Evolutionary conservation across 345 rosid species (phyloP).

Genomic region (Dipteronia sinensis): DNA sequence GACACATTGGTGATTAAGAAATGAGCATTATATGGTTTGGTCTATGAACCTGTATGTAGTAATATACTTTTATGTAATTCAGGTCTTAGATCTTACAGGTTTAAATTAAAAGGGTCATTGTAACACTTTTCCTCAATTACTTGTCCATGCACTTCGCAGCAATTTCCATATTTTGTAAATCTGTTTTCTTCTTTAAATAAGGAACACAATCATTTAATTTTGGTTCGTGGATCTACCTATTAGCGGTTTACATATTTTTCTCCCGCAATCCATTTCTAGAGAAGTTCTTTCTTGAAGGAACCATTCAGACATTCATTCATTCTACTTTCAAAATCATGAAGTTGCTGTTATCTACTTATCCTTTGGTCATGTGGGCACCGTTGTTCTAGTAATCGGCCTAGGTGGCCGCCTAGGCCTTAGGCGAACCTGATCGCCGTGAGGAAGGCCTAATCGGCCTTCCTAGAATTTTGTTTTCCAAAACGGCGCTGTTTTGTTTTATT

Average conservation of each 20-base stretch:
- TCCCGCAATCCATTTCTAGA: not conserved
- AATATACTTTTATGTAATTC: not conserved
- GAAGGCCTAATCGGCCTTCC: too few species aligned
- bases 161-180: not conserved
- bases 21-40: not conserved
- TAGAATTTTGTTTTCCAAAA: too few species aligned
- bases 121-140: not conserved
- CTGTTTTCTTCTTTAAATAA: too few species aligned
- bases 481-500: too few species aligned
- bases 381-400: too few species aligned
- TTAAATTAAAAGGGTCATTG: not conserved
- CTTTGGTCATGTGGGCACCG: not conserved
- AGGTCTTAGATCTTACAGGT: not conserved
- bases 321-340: not conserved
- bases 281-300: not conserved
- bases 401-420: too few species aligned
- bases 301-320: too few species aligned
- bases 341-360: not conserved
- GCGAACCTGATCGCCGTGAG: too few species aligned
- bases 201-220: not conserved
- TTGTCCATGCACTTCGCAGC: not conserved
- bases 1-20: not conserved
- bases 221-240: not conserved
- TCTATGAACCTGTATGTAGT: not conserved
- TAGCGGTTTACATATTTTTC: not conserved